Percentiles rank a stretch among this genome's conserved stretches.
Conservation (phyloP, 768 basidiomycete genomes). For the Termitomyces sp. region DNA sequence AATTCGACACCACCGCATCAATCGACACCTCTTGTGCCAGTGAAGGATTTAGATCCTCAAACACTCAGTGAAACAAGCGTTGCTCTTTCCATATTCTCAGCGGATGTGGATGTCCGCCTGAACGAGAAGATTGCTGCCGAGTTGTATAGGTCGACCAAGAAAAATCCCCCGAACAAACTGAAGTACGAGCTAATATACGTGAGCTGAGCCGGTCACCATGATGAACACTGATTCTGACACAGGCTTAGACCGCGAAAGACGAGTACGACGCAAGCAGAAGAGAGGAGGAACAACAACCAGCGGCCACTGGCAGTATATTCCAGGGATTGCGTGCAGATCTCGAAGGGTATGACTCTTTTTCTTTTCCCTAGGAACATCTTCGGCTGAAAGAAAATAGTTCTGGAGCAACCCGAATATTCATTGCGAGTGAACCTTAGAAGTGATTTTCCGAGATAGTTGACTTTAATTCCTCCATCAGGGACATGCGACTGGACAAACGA, state of each 20-base stretch:
- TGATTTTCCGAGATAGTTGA: not conserved
- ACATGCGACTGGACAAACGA: slow-evolving; percentile 89
- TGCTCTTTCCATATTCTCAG: slow-evolving; percentile 58
- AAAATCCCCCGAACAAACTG: slow-evolving; percentile 75
- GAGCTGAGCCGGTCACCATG: slow-evolving; percentile 17
- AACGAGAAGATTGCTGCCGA: slow-evolving; percentile 66
- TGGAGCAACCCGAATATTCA: slow-evolving; percentile 77
- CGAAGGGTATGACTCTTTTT: slow-evolving; percentile 50
- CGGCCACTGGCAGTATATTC: slow-evolving; percentile 75
- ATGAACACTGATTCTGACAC: not conserved
- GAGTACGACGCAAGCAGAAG: slow-evolving; percentile 70
- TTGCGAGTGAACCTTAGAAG: slow-evolving; percentile 38
- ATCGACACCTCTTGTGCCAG: slow-evolving; percentile 26
- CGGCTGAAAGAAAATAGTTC: slow-evolving; percentile 30
- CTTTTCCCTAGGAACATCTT: not conserved
- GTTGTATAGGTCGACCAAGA: slow-evolving; percentile 89
- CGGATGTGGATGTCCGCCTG: slow-evolving; percentile 57
- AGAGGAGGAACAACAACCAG: slow-evolving; percentile 55
- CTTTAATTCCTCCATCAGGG: slow-evolving; percentile 45
- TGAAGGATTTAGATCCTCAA: slow-evolving; percentile 28
- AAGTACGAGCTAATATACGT: slow-evolving; percentile 85
- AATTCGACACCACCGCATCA: slow-evolving; percentile 30
- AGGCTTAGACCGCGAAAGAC: slow-evolving; percentile 66
- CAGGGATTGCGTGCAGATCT: slow-evolving; percentile 83
- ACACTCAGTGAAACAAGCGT: slow-evolving; percentile 47